These are phyloP conservation scores for Helianthus tuberosus DNA, from an alignment of 129 eudicot genomes.

Conservation along the genomic window DNA sequence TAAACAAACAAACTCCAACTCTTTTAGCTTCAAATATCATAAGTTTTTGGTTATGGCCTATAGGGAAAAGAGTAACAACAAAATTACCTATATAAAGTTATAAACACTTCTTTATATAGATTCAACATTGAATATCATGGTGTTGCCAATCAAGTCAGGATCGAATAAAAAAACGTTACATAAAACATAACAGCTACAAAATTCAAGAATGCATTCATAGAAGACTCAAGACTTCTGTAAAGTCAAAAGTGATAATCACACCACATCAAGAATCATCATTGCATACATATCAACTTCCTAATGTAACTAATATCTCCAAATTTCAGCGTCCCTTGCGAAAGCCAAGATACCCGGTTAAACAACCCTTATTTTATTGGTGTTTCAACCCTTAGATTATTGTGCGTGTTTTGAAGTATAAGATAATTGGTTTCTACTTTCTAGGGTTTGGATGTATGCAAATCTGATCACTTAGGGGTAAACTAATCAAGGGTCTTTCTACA, in stretches of 20 bases:
- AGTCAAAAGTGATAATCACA: neutral
- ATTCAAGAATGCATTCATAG: neutral
- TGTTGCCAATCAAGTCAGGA: neutral
- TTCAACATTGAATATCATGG: neutral
- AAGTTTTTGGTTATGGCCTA: neutral
- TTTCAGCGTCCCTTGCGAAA: neutral
- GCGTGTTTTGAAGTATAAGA: too few species aligned
- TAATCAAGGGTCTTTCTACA: too few species aligned
- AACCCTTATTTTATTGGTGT: neutral
- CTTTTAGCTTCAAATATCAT: neutral
- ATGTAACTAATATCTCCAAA: neutral
- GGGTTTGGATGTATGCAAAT: too few species aligned
- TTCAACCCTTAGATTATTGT: too few species aligned
- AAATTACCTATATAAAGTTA: neutral
- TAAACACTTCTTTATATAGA: neutral
- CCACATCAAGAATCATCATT: too few species aligned
- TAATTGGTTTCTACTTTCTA: too few species aligned
- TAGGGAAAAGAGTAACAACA: neutral
- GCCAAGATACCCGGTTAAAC: slow-evolving; percentile 10
- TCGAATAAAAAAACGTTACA: neutral
- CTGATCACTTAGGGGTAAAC: too few species aligned
- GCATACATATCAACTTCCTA: neutral
- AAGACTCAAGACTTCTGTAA: neutral
- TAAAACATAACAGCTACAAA: neutral
- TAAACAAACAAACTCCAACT: neutral